Conservation (phyloP, 768 basidiomycete species). For the Termitomyces heimii region DNA sequence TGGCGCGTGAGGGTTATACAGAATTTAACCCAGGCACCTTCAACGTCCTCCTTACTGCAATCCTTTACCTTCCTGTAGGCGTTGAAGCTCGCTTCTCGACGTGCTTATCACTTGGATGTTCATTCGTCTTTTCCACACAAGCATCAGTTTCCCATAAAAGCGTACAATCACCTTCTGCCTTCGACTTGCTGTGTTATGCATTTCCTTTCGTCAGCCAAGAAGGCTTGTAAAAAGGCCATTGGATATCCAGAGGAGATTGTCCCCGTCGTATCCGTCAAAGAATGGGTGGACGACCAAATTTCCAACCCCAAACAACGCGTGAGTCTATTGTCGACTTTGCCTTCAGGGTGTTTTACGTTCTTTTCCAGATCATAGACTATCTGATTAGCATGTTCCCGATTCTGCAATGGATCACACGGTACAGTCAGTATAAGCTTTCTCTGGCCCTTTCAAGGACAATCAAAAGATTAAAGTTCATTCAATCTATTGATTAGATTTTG, state of each 20-base stretch:
- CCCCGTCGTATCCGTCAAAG: conserved; percentile 51
- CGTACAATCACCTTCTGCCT: not conserved
- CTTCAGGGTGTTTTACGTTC: not conserved
- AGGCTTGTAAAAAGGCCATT: conserved; percentile 50
- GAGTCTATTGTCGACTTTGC: conserved; percentile 15
- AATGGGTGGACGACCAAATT: conserved; percentile 41
- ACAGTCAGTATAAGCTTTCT: conserved; percentile 49
- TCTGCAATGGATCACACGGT: conserved; percentile 77
- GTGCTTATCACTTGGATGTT: not conserved
- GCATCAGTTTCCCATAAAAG: not conserved
- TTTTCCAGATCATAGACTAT: conserved; percentile 54
- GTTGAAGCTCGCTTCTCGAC: not conserved
- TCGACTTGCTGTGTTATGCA: conserved; percentile 9
- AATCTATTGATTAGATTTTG: conserved; percentile 42
- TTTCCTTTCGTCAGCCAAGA: conserved; percentile 30
- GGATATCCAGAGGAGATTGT: conserved; percentile 54
- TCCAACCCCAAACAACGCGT: conserved; percentile 47
- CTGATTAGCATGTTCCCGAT: conserved; percentile 79
- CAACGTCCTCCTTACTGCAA: not conserved
- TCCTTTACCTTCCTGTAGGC: not conserved
- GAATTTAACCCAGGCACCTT: not conserved
- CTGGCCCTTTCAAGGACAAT: not conserved
- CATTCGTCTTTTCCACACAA: not conserved
- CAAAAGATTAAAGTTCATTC: not conserved
- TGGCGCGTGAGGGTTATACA: not conserved